Conservation (phyloP, 306 rosid species). For the Castanea mollissima region DNA sequence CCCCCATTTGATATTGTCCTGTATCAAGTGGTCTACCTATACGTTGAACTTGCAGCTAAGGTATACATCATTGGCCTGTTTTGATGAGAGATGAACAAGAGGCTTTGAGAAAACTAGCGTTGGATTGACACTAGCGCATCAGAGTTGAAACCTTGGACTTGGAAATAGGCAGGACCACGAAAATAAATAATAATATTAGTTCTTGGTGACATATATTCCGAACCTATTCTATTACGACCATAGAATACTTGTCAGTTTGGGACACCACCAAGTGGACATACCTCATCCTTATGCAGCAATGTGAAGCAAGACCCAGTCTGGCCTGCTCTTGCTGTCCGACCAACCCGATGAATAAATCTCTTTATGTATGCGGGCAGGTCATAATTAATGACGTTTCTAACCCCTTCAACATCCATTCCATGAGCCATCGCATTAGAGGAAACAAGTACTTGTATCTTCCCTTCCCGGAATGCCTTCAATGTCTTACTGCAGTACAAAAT, state of each 20-base stretch:
- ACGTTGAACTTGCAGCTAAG: neutral
- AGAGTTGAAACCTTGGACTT: neutral
- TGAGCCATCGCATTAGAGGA: constrained; percentile 97
- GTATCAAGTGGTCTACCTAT: neutral
- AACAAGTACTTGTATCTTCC: constrained; percentile 83
- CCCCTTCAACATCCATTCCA: constrained; percentile 97
- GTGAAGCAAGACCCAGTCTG: constrained; percentile 85
- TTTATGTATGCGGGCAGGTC: constrained; percentile 77
- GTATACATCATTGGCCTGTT: neutral
- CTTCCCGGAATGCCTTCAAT: constrained; percentile 70
- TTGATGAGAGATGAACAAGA: constrained; percentile 10
- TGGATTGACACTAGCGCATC: neutral
- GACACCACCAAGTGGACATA: constrained; percentile 28
- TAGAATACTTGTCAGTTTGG: neutral
- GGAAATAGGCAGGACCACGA: neutral
- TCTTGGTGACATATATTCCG: neutral
- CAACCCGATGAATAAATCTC: constrained; percentile 89
- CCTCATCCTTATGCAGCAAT: constrained; percentile 73
- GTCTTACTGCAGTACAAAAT: constrained; percentile 63
- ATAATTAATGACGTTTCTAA: constrained; percentile 78
- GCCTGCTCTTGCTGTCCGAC: constrained; percentile 97
- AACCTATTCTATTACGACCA: neutral
- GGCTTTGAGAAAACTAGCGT: constrained; percentile 3
- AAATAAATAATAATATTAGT: neutral
- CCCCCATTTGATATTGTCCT: too few species aligned